Percentiles rank a stretch among this genome's conserved stretches.
phyloP scores from a whole-genome alignment of 768 basidiomycete genomes.

The Tubosaeta sp. region DNA sequence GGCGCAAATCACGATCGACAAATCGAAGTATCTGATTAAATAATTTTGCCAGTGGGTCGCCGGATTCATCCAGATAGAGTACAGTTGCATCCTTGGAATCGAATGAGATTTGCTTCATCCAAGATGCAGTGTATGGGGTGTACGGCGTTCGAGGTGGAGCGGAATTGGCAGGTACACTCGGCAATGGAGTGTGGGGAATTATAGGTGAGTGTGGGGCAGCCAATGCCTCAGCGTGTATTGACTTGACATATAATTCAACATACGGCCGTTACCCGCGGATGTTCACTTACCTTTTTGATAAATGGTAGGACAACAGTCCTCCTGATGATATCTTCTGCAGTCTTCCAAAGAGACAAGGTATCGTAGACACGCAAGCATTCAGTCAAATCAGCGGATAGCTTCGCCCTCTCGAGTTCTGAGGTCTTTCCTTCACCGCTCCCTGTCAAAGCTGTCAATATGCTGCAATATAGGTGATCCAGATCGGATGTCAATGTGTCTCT shows the following conservation, averaged over 20 bases:
- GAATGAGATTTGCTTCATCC: slow-evolving; percentile 39
- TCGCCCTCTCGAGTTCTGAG: slow-evolving; percentile 62
- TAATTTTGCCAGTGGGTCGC: slow-evolving; percentile 66
- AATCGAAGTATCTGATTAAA: slow-evolving; percentile 83
- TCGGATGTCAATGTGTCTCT: slow-evolving; percentile 82
- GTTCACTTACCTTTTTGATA: slow-evolving; percentile 59
- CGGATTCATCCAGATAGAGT: slow-evolving; percentile 59
- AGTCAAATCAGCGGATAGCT: slow-evolving; percentile 59
- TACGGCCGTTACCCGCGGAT: not conserved
- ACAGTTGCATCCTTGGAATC: slow-evolving; percentile 29
- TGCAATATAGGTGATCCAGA: slow-evolving; percentile 76
- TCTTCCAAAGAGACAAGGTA: slow-evolving; percentile 71
- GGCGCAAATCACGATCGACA: slow-evolving; percentile 67
- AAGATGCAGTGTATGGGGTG: slow-evolving; percentile 47
- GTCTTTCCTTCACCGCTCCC: slow-evolving; percentile 45
- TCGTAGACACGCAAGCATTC: slow-evolving; percentile 83
- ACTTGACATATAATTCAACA: slow-evolving; percentile 39
- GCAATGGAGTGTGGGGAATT: slow-evolving; percentile 71
- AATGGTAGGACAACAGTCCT: slow-evolving; percentile 69
- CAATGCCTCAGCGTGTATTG: slow-evolving; percentile 69
- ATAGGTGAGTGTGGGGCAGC: slow-evolving; percentile 68
- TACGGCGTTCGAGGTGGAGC: slow-evolving; percentile 52
- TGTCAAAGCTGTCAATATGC: slow-evolving; percentile 50
- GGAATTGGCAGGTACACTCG: slow-evolving; percentile 23
- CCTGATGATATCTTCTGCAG: slow-evolving; percentile 84